Conservation (phyloP, 495 filamentous ascomycete species). For the Penicillium flavigenum region DNA sequence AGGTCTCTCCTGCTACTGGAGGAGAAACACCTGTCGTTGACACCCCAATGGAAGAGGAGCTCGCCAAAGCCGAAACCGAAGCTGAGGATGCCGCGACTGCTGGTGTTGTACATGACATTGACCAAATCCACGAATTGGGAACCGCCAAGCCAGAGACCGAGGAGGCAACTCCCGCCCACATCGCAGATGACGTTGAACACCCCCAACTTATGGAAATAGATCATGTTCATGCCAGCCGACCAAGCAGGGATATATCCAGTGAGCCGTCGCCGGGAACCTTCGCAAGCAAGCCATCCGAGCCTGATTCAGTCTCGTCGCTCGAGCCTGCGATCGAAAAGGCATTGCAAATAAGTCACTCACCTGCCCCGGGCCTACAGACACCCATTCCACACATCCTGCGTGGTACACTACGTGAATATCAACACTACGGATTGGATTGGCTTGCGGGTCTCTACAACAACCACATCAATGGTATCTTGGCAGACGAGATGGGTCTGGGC, state of each 20-base stretch:
- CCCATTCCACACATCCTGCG: constrained; percentile 85
- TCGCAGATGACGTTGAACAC: constrained; percentile 7
- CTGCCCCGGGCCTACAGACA: constrained; percentile 56
- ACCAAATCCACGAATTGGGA: constrained; percentile 6
- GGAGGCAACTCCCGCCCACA: constrained; percentile 9
- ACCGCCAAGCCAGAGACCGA: constrained; percentile 8
- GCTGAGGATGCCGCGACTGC: constrained; percentile 14
- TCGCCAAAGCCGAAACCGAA: constrained; percentile 10
- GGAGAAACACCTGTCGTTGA: constrained; percentile 3
- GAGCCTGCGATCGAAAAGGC: constrained; percentile 44
- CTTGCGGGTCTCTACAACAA: constrained; percentile 89
- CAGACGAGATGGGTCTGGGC: constrained; percentile 98
- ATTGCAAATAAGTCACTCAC: constrained; percentile 33
- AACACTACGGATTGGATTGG: constrained; percentile 96
- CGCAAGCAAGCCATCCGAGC: constrained; percentile 67
- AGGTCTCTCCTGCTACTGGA: constrained; percentile 3
- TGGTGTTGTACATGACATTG: constrained; percentile 6
- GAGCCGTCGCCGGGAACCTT: constrained; percentile 58
- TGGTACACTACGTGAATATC: constrained; percentile 92
- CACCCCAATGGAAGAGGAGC: neutral
- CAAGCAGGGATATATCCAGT: constrained; percentile 41
- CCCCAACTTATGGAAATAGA: constrained; percentile 18
- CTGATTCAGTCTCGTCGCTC: constrained; percentile 63
- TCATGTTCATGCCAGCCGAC: constrained; percentile 21
- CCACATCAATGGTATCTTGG: constrained; percentile 94